A percentile compares a stretch with the other conserved stretches of the same genome.
These are phyloP conservation scores for Tolypocladium amazonense DNA, from an alignment of 2,329 filamentous ascomycete genomes.

Conservation along the genomic window DNA sequence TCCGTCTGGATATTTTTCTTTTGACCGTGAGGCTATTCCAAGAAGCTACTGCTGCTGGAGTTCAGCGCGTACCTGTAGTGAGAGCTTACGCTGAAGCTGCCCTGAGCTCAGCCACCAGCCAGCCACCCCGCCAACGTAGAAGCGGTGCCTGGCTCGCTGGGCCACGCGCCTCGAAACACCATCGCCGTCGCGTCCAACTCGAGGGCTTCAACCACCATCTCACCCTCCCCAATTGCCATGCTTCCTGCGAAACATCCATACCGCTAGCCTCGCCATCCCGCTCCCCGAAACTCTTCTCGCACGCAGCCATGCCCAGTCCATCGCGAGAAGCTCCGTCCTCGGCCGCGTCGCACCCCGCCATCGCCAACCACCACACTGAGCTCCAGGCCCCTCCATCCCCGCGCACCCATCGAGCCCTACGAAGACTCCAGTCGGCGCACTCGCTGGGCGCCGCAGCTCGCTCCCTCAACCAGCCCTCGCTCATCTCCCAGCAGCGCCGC, in stretches of 20 bases:
- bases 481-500: constrained; percentile 54
- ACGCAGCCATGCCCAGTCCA: constrained; percentile 7
- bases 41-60: too few relatives aligned
- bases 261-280: not conserved
- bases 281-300: not conserved
- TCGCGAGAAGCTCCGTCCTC: constrained; percentile 2
- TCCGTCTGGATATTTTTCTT: too few relatives aligned
- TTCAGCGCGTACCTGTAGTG: too few relatives aligned
- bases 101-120: not conserved
- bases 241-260: not conserved
- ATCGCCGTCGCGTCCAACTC: not conserved
- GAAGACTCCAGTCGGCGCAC: constrained; percentile 69
- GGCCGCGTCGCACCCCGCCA: not conserved
- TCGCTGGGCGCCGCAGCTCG: constrained; percentile 43
- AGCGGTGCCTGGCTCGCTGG: not conserved
- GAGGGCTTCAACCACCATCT: not conserved
- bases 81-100: not conserved
- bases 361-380: constrained; percentile 23
- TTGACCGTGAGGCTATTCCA: too few relatives aligned
- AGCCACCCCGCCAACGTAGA: not conserved
- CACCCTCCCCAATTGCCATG: not conserved
- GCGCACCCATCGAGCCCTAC: constrained; percentile 54
- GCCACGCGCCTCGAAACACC: not conserved
- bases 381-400: constrained; percentile 49
- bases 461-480: constrained; percentile 36